Evolutionary conservation across 192 early-diverging fungal species (phyloP), one percentile per base, ranked within the genome.

Genomic region (Coemansia brasiliensis): DNA sequence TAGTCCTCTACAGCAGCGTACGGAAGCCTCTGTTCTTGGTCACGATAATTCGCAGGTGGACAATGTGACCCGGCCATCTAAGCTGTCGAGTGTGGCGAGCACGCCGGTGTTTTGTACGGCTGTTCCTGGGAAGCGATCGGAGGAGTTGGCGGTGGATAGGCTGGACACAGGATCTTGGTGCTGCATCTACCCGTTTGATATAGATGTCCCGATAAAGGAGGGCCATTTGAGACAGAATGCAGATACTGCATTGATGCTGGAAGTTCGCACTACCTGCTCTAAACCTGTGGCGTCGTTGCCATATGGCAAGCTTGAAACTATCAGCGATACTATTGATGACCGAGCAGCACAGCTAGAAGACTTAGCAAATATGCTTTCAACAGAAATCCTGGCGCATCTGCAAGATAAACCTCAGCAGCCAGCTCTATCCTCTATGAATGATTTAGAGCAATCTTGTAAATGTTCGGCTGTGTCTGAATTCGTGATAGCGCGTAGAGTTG

Each of bases 341-440:
- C 51, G 64, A 25, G 57, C 63, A 16, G 63, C 52, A 1, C 63
- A 63, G 43, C 48, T 77, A 40, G 74, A 70, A 48, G 74, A 77
- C 26, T 64, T 77, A 10, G 68, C 74, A 1, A 45, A 39, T 13
- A 57, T 60, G 0, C 40, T 71, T 17, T 62, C 74, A 10, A 60
- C 68, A 8, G 59, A 57, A 21, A 67, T 67, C 6, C 62, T 55
- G 24, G 43, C 52, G 8, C 48, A 63, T 24, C n/a, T 41, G 20
- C 15, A 29, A 21, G 40, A 25, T n/a, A 17, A 38, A 42, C 22
- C 27, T 18, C 45, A 45, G 22, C 21, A 3, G n/a, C n/a, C n/a
- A n/a, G n/a, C n/a, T n/a, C n/a, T n/a, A 18, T 22, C 50, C 39
- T 25, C 35, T 25, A 29, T 15, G 17, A 35, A 26, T n/a, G 50